phyloP scores from a whole-genome alignment of 345 rosid genomes.

The Aethionema arabicum region DNA sequence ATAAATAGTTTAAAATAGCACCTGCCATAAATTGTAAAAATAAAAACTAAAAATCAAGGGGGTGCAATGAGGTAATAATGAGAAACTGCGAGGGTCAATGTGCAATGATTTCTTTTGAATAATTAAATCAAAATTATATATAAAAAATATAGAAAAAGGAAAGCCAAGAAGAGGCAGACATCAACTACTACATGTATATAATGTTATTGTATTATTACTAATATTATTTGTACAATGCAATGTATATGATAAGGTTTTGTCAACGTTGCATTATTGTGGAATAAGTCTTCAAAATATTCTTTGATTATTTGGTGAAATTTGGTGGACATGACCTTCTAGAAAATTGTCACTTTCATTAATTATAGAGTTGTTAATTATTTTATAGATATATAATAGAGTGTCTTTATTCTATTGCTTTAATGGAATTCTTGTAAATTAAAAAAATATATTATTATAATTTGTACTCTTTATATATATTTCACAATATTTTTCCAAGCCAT shows the following conservation, averaged over 20 bases:
- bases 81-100: neutral
- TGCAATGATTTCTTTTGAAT: neutral
- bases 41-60: neutral
- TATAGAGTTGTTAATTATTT: too few species aligned
- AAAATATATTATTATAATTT: too few species aligned
- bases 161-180: constrained; percentile 27
- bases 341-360: too few species aligned
- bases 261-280: constrained; percentile 30
- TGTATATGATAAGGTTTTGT: constrained; percentile 21
- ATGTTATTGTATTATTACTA: constrained; percentile 15
- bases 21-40: too few species aligned
- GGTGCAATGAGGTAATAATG: neutral
- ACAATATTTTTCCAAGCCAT: too few species aligned
- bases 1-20: too few species aligned
- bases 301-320: too few species aligned
- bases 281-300: neutral
- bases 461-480: too few species aligned
- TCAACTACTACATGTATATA: constrained; percentile 22
- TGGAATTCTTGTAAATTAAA: too few species aligned
- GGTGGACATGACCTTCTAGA: too few species aligned
- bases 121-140: constrained; percentile 2
- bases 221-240: neutral
- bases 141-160: neutral
- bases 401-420: too few species aligned
- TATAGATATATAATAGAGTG: too few species aligned